These are phyloP conservation scores for Paecilomyces formosus DNA, from an alignment of 2,329 filamentous ascomycete species.

Conservation along the genomic window DNA sequence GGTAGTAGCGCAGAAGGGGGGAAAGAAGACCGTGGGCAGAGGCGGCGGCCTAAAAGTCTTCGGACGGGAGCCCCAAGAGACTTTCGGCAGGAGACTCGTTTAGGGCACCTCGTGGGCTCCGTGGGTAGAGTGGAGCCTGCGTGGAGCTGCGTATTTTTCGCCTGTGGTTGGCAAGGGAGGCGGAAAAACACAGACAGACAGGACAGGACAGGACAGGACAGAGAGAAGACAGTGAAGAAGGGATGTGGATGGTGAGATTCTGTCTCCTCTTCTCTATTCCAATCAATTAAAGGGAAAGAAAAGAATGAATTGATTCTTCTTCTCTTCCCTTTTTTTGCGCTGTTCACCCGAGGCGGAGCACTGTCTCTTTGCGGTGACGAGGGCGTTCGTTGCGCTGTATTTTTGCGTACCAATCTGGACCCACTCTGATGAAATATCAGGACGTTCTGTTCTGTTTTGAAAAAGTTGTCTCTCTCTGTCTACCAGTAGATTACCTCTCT, in stretches of 20 bases:
- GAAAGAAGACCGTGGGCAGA: slow-evolving; percentile 18
- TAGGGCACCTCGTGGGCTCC: slow-evolving; percentile 31
- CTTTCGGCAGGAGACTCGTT: slow-evolving; percentile 17
- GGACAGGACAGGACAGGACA: too few species aligned
- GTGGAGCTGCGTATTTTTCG: slow-evolving; percentile 19
- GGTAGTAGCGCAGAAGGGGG: slow-evolving; percentile 13
- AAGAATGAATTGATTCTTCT: too few species aligned
- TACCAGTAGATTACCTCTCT: background rate
- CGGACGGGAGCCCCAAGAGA: slow-evolving; percentile 11
- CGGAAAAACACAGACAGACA: too few species aligned
- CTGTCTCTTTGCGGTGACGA: slow-evolving; percentile 8
- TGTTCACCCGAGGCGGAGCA: slow-evolving; percentile 7
- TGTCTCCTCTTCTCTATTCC: background rate
- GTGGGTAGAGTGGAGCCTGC: slow-evolving; percentile 25
- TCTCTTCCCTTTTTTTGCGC: slow-evolving; percentile 2
- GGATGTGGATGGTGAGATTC: slow-evolving; percentile 1
- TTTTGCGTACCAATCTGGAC: slow-evolving; percentile 6
- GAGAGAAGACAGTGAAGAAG: too few species aligned
- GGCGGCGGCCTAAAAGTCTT: slow-evolving; percentile 24
- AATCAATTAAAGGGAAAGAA: slow-evolving; percentile 1
- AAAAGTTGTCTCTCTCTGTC: slow-evolving; percentile 6
- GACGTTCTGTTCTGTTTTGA: background rate
- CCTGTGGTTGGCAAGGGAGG: slow-evolving; percentile 4
- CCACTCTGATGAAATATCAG: slow-evolving; percentile 9
- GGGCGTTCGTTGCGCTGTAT: slow-evolving; percentile 1